Evolutionary conservation across 2,329 filamentous ascomycete genomes (phyloP).

Genomic region (Zasmidium angulare): DNA sequence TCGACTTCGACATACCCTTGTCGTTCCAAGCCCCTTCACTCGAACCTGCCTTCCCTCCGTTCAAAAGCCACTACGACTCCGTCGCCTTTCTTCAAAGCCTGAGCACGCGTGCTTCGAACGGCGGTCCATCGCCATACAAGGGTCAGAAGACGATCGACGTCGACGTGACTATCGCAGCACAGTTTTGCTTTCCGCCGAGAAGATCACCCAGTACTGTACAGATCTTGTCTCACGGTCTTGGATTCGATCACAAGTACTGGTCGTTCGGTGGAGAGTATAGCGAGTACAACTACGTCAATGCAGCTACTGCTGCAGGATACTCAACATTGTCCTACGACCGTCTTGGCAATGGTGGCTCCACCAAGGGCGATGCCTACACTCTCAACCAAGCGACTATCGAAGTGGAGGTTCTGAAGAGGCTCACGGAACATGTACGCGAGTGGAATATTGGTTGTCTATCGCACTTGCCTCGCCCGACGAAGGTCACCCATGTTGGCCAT

Average conservation of each 20-base stretch:
- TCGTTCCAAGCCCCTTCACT: constrained; percentile 11
- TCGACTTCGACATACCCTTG: constrained; percentile 10
- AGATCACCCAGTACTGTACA: constrained; percentile 7
- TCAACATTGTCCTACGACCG: constrained; percentile 22
- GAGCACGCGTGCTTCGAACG: constrained; percentile 8
- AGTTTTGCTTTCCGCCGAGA: constrained; percentile 16
- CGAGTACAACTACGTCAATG: constrained; percentile 21
- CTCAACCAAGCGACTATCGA: constrained; percentile 18
- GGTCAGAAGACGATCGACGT: constrained; percentile 10
- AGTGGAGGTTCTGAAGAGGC: constrained; percentile 12
- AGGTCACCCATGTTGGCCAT: constrained; percentile 25
- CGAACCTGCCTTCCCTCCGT: constrained; percentile 13
- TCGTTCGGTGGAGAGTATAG: constrained; percentile 16
- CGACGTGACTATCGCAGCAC: constrained; percentile 17
- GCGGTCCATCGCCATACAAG: constrained; percentile 7
- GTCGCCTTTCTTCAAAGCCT: constrained; percentile 12
- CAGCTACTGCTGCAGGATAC: constrained; percentile 17
- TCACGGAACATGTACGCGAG: constrained; percentile 18
- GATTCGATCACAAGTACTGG: constrained; percentile 24
- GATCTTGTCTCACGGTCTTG: constrained; percentile 23
- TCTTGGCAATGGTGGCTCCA: constrained; percentile 19
- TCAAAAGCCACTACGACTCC: constrained; percentile 18
- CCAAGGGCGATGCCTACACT: constrained; percentile 15
- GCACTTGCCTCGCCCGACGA: constrained; percentile 6
- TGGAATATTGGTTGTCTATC: constrained; percentile 12